Percentiles rank a stretch among this genome's conserved stretches.
phyloP scores from a whole-genome alignment of 371 early-diverging fungal species.

The Haplosporangium sp. region DNA sequence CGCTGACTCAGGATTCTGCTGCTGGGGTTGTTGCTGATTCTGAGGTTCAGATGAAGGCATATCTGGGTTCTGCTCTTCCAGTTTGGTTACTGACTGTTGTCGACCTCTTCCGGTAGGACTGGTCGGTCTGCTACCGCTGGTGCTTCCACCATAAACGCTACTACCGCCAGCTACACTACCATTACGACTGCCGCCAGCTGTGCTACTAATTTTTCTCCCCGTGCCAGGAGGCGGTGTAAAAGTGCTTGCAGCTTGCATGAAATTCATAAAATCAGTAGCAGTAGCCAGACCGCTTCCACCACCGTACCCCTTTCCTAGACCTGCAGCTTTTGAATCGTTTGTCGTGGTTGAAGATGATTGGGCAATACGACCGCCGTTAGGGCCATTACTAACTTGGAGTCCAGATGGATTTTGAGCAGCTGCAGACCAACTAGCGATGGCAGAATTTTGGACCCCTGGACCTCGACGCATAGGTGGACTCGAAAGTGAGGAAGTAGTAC shows the following conservation, averaged over 20 bases:
- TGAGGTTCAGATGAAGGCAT: background rate
- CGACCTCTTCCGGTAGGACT: conserved; percentile 10
- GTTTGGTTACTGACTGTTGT: background rate
- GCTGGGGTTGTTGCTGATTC: background rate
- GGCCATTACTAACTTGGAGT: too few relatives aligned
- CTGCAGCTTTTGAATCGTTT: background rate
- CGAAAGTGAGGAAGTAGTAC: background rate
- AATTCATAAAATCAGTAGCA: conserved; percentile 23
- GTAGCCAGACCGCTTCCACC: conserved; percentile 17
- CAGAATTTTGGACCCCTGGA: background rate
- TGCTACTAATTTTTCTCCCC: background rate
- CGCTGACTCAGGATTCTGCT: background rate
- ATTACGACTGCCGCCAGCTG: background rate
- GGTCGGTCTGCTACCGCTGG: conserved; percentile 1
- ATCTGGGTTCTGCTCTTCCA: too few relatives aligned
- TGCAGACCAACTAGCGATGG: background rate
- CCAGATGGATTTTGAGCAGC: background rate
- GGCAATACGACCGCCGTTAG: too few relatives aligned
- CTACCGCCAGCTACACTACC: background rate
- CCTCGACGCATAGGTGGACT: background rate
- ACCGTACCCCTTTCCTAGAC: background rate
- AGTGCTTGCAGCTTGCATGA: conserved; percentile 17
- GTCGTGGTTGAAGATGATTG: background rate
- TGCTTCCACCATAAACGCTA: conserved; percentile 10
- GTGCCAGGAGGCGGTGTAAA: conserved; percentile 16